Evolutionary conservation across 1,284 basidiomycete genomes (phyloP).

Genomic region (Chalciporus sp.): DNA sequence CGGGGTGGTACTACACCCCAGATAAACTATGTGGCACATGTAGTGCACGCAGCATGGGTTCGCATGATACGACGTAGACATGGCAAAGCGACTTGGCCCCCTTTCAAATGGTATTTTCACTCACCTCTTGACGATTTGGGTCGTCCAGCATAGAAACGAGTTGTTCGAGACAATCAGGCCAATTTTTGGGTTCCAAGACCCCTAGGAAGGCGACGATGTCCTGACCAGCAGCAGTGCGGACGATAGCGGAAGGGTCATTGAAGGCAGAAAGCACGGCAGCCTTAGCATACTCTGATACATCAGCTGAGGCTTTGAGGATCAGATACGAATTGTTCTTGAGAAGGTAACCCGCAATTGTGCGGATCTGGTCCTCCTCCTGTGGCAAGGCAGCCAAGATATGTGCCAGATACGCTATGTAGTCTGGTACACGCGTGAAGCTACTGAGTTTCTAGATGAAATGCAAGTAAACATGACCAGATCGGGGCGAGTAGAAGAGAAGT

Average conservation of each 20-base stretch:
- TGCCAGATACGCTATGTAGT: slow-evolving; percentile 96
- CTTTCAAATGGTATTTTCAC: slow-evolving; percentile 30
- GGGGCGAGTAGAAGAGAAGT: slow-evolving; percentile 19
- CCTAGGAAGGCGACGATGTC: slow-evolving; percentile 88
- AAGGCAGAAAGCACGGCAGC: slow-evolving; percentile 80
- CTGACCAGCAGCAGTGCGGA: slow-evolving; percentile 89
- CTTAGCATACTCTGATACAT: slow-evolving; percentile 83
- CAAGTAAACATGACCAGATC: slow-evolving; percentile 27
- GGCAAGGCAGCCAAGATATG: slow-evolving; percentile 86
- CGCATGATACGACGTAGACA: background rate
- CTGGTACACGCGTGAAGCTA: slow-evolving; percentile 84
- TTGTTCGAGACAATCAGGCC: slow-evolving; percentile 89
- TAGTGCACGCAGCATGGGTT: slow-evolving; percentile 4
- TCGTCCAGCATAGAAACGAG: slow-evolving; percentile 82
- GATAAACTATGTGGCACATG: slow-evolving; percentile 11
- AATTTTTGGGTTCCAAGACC: slow-evolving; percentile 83
- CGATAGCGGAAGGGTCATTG: slow-evolving; percentile 77
- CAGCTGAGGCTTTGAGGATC: slow-evolving; percentile 65
- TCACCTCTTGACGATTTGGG: slow-evolving; percentile 81
- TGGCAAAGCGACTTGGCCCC: background rate
- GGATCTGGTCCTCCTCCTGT: slow-evolving; percentile 86
- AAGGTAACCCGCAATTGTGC: slow-evolving; percentile 94
- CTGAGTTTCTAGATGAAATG: slow-evolving; percentile 74
- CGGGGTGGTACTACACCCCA: background rate
- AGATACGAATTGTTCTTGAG: slow-evolving; percentile 93